phyloP scores from a whole-genome alignment of 2,329 filamentous ascomycete species.

The Aspergillus pseudoviridinutans region DNA sequence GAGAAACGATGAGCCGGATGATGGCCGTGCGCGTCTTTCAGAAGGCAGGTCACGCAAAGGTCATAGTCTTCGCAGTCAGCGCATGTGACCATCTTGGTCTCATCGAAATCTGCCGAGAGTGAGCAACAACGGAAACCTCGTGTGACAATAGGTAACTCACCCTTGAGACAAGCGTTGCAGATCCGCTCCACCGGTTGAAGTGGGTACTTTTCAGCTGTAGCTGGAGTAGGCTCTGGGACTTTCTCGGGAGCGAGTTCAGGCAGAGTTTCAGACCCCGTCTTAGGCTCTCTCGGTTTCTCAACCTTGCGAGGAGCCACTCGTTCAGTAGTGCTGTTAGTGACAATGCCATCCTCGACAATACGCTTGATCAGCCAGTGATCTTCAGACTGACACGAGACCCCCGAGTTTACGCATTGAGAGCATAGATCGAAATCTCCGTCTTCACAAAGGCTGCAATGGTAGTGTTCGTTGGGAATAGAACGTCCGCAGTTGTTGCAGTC shows the following conservation, averaged over 20 bases:
- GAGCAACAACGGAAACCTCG: slow-evolving; percentile 11
- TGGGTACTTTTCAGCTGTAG: slow-evolving; percentile 11
- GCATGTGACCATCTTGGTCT: slow-evolving; percentile 82
- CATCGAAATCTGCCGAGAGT: slow-evolving; percentile 58
- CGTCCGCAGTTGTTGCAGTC: slow-evolving; percentile 89
- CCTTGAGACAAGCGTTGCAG: slow-evolving; percentile 63
- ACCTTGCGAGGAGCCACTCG: slow-evolving; percentile 63
- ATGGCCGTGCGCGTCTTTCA: slow-evolving; percentile 75
- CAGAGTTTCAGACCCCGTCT: slow-evolving; percentile 12
- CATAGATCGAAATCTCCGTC: slow-evolving; percentile 94
- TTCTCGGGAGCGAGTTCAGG: slow-evolving; percentile 22
- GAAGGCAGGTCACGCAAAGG: slow-evolving; percentile 79
- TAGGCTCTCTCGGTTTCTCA: slow-evolving; percentile 17
- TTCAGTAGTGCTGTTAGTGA: slow-evolving; percentile 83
- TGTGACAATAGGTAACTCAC: slow-evolving; percentile 35
- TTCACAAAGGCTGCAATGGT: slow-evolving; percentile 91
- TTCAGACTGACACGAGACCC: slow-evolving; percentile 71
- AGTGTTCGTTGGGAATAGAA: slow-evolving; percentile 77
- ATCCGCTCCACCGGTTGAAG: slow-evolving; percentile 37
- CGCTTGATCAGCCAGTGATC: slow-evolving; percentile 96
- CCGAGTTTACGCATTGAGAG: slow-evolving; percentile 68
- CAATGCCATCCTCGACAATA: slow-evolving; percentile 69
- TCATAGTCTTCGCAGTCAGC: slow-evolving; percentile 83
- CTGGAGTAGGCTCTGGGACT: slow-evolving; percentile 19
- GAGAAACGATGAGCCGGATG: slow-evolving; percentile 81